Evolutionary conservation across 257 asterid species (phyloP).

Genomic region (Forsythia suspensa): DNA sequence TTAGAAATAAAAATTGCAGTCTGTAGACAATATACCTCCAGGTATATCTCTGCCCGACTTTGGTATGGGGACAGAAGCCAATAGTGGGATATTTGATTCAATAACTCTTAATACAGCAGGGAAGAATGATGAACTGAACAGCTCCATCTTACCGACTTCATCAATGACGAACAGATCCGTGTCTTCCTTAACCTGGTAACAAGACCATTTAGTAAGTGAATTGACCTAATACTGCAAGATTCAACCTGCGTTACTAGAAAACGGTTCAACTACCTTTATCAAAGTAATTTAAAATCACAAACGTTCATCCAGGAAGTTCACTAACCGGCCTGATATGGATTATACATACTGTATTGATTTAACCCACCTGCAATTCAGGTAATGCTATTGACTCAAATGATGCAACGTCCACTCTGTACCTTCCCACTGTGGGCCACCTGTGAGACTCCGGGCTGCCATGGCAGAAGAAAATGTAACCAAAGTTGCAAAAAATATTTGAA

Average conservation of each 20-base stretch:
- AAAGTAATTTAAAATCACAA: neutral
- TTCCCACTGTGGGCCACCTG: constrained; percentile 87
- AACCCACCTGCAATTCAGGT: constrained; percentile 83
- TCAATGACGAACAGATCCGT: constrained; percentile 77
- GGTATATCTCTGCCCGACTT: constrained; percentile 83
- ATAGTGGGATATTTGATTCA: constrained; percentile 77
- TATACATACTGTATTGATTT: constrained; percentile 4
- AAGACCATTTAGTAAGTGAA: neutral
- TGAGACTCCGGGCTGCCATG: constrained; percentile 62
- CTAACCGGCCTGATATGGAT: constrained; percentile 5
- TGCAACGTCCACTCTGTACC: constrained; percentile 79
- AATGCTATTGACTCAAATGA: constrained; percentile 82
- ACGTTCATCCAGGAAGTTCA: neutral
- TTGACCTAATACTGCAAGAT: too few species aligned
- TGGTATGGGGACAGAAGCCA: constrained; percentile 78
- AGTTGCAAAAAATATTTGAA: constrained; percentile 10
- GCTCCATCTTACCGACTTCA: constrained; percentile 95
- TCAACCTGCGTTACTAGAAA: neutral
- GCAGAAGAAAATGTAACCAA: constrained; percentile 22
- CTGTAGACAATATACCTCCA: constrained; percentile 56
- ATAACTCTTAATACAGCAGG: constrained; percentile 81
- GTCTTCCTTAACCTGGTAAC: constrained; percentile 69
- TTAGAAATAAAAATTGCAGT: constrained; percentile 5
- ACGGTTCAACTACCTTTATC: constrained; percentile 9
- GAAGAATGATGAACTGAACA: constrained; percentile 78